Conservation (phyloP, 306 rosid genomes). For the Glycine latifolia region DNA sequence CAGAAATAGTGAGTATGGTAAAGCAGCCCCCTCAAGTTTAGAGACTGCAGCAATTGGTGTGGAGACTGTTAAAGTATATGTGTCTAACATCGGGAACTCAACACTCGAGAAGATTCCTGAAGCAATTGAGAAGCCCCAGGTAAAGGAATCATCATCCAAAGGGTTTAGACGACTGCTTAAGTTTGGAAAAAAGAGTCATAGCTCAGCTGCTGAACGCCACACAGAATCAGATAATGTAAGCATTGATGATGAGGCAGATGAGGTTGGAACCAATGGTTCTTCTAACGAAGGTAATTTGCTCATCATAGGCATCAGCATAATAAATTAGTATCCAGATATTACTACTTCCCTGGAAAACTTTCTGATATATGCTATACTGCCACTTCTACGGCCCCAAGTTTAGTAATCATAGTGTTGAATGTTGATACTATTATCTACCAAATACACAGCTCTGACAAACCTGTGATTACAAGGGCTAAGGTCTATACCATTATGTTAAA, state of each 20-base stretch:
- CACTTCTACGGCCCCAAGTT: slow-evolving; percentile 5
- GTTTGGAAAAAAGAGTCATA: slow-evolving; percentile 89
- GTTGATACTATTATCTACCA: slow-evolving; percentile 8
- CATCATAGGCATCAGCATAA: slow-evolving; percentile 3
- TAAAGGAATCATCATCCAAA: slow-evolving; percentile 77
- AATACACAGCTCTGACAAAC: slow-evolving; percentile 13
- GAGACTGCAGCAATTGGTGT: slow-evolving; percentile 58
- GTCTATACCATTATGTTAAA: too few relatives aligned
- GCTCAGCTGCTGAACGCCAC: slow-evolving; percentile 64
- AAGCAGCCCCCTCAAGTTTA: slow-evolving; percentile 61
- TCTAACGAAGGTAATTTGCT: slow-evolving; percentile 76
- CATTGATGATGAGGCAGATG: slow-evolving; percentile 67
- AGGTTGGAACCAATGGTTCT: slow-evolving; percentile 58
- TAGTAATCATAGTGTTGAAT: background rate
- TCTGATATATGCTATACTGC: slow-evolving; percentile 26
- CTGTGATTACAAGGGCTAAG: background rate
- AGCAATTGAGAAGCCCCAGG: slow-evolving; percentile 74
- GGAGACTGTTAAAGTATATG: slow-evolving; percentile 61
- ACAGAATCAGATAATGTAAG: slow-evolving; percentile 69
- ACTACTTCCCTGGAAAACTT: slow-evolving; percentile 9
- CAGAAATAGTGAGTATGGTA: slow-evolving; percentile 67
- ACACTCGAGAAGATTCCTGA: slow-evolving; percentile 92
- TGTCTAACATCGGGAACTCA: slow-evolving; percentile 64
- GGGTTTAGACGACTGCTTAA: slow-evolving; percentile 78
- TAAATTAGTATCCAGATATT: slow-evolving; percentile 1